Conservation (phyloP, 1,139 yeast species). For the Zygoascus meyerae region DNA sequence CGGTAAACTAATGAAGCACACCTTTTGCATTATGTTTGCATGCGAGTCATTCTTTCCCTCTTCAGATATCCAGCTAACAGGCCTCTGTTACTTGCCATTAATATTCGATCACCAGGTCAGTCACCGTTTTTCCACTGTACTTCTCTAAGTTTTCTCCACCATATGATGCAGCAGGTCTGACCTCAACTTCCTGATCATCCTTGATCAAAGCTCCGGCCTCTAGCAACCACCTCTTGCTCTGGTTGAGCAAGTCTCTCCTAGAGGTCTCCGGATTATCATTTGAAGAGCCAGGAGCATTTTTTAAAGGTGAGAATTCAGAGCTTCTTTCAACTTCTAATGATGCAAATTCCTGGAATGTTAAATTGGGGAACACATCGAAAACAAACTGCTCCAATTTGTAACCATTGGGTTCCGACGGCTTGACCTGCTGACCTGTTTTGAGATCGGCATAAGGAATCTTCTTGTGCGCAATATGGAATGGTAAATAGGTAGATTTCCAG, state of each 20-base stretch:
- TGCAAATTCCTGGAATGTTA: conserved; percentile 71
- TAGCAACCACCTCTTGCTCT: conserved; percentile 73
- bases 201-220: conserved; percentile 56
- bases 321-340: conserved; percentile 84
- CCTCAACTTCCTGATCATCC: conserved; percentile 60
- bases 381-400: conserved; percentile 94
- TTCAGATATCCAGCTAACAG: too few species aligned
- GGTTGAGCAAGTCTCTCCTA: conserved; percentile 53
- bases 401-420: conserved; percentile 78
- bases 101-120: conserved; percentile 13
- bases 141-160: conserved; percentile 75
- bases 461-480: conserved; percentile 91
- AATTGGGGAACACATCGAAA: conserved; percentile 88
- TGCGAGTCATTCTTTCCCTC: too few species aligned
- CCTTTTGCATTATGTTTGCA: too few species aligned
- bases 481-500: conserved; percentile 69
- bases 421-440: conserved; percentile 43
- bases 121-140: conserved; percentile 48
- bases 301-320: conserved; percentile 89
- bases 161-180: conserved; percentile 67
- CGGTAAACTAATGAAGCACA: too few species aligned
- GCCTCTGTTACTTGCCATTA: background rate
- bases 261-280: conserved; percentile 87
- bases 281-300: conserved; percentile 77
- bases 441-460: conserved; percentile 63